Evolutionary conservation across 2,329 filamentous ascomycete species (phyloP).

Genomic region (Fusarium avenaceum): DNA sequence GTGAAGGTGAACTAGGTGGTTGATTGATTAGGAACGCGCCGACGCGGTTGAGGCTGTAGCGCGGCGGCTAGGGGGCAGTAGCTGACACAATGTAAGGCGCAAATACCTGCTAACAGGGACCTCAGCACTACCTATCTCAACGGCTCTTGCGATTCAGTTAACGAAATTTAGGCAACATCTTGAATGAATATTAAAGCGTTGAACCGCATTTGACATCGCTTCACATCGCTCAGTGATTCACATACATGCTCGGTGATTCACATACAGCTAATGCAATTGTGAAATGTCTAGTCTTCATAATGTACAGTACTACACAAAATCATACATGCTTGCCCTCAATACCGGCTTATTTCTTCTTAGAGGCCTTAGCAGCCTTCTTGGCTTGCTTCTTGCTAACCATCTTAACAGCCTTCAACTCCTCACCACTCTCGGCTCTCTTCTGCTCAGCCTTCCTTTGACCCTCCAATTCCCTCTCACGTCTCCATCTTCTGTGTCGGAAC

Average conservation of each 20-base stretch:
- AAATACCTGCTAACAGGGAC: slow-evolving; percentile 18
- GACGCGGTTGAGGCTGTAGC: slow-evolving; percentile 36
- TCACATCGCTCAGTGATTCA: too few species aligned
- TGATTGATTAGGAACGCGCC: slow-evolving; percentile 33
- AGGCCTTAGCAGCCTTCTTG: slow-evolving; percentile 54
- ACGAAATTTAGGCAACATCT: too few species aligned
- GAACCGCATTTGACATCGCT: too few species aligned
- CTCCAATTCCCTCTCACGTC: slow-evolving; percentile 58
- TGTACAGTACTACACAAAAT: slow-evolving; percentile 46
- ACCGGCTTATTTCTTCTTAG: slow-evolving; percentile 52
- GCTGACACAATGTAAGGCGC: slow-evolving; percentile 8
- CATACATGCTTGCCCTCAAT: slow-evolving; percentile 41
- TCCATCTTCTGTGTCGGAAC: slow-evolving; percentile 61
- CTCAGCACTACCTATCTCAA: background rate
- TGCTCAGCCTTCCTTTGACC: slow-evolving; percentile 57
- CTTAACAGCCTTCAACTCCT: slow-evolving; percentile 51
- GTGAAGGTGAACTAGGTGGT: slow-evolving; percentile 9
- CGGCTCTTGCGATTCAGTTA: too few species aligned
- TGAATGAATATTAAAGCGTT: too few species aligned
- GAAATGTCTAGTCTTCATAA: slow-evolving; percentile 19
- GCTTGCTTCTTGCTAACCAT: slow-evolving; percentile 56
- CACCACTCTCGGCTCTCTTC: slow-evolving; percentile 53
- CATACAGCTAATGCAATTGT: too few species aligned
- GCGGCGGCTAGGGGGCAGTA: slow-evolving; percentile 18
- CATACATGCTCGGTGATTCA: too few species aligned